Conservation (phyloP, 2,329 filamentous ascomycete species). For the Cladophialophora bantiana region DNA sequence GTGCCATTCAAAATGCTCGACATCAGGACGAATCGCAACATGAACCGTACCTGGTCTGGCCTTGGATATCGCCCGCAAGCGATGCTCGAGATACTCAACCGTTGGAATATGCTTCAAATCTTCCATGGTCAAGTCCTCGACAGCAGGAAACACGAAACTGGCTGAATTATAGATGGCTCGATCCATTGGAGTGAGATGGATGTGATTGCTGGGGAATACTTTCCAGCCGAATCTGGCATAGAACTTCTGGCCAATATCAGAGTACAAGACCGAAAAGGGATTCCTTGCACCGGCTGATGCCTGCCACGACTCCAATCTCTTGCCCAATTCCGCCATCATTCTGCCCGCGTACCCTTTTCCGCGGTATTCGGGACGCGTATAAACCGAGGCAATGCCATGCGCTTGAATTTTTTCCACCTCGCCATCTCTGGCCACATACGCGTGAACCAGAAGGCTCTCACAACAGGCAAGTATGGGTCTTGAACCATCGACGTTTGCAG, state of each 20-base stretch:
- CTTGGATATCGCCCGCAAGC: conserved; percentile 60
- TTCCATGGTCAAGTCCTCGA: conserved; percentile 44
- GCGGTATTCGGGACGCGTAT: conserved; percentile 70
- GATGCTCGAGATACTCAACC: conserved; percentile 60
- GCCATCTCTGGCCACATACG: conserved; percentile 46
- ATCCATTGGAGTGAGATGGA: conserved; percentile 63
- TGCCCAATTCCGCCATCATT: conserved; percentile 74
- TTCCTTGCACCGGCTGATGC: conserved; percentile 50
- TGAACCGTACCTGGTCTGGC: conserved; percentile 54
- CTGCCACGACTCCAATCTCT: conserved; percentile 61
- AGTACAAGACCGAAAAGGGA: conserved; percentile 81
- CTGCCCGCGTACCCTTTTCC: conserved; percentile 77
- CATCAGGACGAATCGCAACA: conserved; percentile 73
- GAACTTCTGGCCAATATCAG: conserved; percentile 83
- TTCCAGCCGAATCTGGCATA: conserved; percentile 82
- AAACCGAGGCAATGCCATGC: conserved; percentile 83
- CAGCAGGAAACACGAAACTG: conserved; percentile 39
- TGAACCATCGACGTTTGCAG: conserved; percentile 46
- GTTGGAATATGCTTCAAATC: conserved; percentile 63
- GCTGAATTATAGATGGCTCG: conserved; percentile 37
- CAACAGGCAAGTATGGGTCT: conserved; percentile 64
- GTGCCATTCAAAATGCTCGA: conserved; percentile 76
- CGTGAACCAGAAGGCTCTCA: conserved; percentile 61
- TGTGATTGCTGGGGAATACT: conserved; percentile 74
- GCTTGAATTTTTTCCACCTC: conserved; percentile 63